These are phyloP conservation scores for Vitis cinerea DNA, from an alignment of 164 flowering plant species.

Conservation along the genomic window DNA sequence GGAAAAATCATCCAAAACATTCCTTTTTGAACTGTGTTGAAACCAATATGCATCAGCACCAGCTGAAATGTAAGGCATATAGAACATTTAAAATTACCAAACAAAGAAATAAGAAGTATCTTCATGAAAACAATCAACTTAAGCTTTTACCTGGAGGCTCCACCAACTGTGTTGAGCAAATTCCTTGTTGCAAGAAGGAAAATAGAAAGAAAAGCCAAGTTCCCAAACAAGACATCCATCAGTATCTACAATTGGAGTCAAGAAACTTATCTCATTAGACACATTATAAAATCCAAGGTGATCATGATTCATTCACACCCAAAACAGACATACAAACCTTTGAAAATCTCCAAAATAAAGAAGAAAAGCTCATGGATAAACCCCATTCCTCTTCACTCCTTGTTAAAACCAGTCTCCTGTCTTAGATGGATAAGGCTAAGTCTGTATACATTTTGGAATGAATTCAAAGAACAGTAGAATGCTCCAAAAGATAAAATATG, in stretches of 20 bases:
- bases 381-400: constrained; percentile 31
- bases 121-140: not conserved
- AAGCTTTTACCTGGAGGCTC: constrained; percentile 37
- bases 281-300: not conserved
- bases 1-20: too few relatives aligned
- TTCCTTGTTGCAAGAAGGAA: constrained; percentile 36
- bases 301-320: not conserved
- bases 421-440: constrained; percentile 48
- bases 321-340: constrained; percentile 40
- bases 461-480: not conserved
- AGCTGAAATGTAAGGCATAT: too few relatives aligned
- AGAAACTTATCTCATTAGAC: not conserved
- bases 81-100: too few relatives aligned
- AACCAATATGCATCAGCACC: too few relatives aligned
- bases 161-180: constrained; percentile 23
- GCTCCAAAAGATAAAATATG: not conserved
- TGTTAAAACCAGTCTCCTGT: constrained; percentile 37
- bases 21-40: too few relatives aligned
- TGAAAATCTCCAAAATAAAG: constrained; percentile 31
- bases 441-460: constrained; percentile 5
- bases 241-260: constrained; percentile 36
- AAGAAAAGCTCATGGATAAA: constrained; percentile 30
- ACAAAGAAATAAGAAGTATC: not conserved
- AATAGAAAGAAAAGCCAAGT: constrained; percentile 38
- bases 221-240: constrained; percentile 51